Percentiles rank a stretch among this genome's conserved stretches.
Evolutionary conservation across 2,329 filamentous ascomycete genomes (phyloP).

Genomic region (Cladophialophora psammophila): DNA sequence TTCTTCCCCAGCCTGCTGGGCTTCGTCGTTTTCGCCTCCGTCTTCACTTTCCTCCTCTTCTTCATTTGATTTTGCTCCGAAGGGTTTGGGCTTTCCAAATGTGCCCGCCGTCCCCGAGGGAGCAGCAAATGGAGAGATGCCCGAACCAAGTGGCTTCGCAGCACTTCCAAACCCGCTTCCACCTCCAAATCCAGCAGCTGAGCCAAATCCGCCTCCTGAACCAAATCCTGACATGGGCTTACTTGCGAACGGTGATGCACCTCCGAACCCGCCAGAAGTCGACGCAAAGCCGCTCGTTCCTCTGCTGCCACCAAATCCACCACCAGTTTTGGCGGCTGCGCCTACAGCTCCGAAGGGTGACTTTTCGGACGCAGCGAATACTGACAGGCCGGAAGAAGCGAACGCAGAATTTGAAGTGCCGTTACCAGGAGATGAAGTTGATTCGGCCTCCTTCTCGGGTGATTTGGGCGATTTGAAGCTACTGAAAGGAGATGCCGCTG

Average conservation of each 20-base stretch:
- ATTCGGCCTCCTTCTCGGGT: slow-evolving; percentile 39
- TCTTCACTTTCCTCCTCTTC: slow-evolving; percentile 58
- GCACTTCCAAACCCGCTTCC: slow-evolving; percentile 50
- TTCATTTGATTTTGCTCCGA: slow-evolving; percentile 72
- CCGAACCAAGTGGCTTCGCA: slow-evolving; percentile 50
- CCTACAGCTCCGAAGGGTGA: slow-evolving; percentile 68
- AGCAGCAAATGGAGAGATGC: slow-evolving; percentile 74
- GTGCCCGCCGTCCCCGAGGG: slow-evolving; percentile 58
- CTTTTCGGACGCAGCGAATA: slow-evolving; percentile 65
- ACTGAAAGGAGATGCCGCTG: slow-evolving; percentile 53
- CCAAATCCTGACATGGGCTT: slow-evolving; percentile 49
- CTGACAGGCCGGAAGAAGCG: slow-evolving; percentile 71
- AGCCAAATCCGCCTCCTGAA: slow-evolving; percentile 46
- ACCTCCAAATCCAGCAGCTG: slow-evolving; percentile 48
- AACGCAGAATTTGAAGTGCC: slow-evolving; percentile 68
- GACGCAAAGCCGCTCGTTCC: slow-evolving; percentile 45
- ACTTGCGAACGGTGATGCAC: slow-evolving; percentile 43
- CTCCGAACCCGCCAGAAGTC: slow-evolving; percentile 40
- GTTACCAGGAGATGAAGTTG: slow-evolving; percentile 39
- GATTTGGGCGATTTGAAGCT: slow-evolving; percentile 45
- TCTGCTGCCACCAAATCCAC: slow-evolving; percentile 38
- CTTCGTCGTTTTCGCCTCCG: slow-evolving; percentile 55
- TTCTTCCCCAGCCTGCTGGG: slow-evolving; percentile 70
- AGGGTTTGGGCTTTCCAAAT: slow-evolving; percentile 62
- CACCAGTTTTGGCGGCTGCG: slow-evolving; percentile 51